Base-by-base conservation (phyloP, 1,284 basidiomycete species). In the Cryptococcus sp. region DNA sequence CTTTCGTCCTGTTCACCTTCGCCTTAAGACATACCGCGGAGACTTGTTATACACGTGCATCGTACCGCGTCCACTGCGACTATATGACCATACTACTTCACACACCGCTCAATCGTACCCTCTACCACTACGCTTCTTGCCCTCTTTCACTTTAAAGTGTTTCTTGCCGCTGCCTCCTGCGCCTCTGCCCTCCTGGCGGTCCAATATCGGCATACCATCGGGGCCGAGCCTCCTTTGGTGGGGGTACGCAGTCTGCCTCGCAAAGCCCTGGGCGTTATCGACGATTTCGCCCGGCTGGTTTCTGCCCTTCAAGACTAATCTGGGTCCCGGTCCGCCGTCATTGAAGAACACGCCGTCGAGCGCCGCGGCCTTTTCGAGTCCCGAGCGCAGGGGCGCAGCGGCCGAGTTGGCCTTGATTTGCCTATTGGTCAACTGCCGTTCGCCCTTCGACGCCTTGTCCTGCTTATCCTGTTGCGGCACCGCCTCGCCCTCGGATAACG, bases 271-370 rank as follows among this genome's bases (percentile, higher is more conserved):
- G 13, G 81, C 81, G 47, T 66, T 62, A 46, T 65, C 59, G 46
- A 68, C 69, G 31, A 51, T 53, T n/a, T 67, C 61, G n/a, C 56
- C 51, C 22, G 50, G 53, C 35, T 64, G 56, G 59, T 53, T 80
- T 76, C 27, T 84, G n/a, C 87, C 87, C 67, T 86, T 84, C 17
- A 88, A 78, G 60, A 88, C 86, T 0, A 89, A 85, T 50, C 85
- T 81, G 3, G 86, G 73, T 1, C 86, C 82, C 31, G 87, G 73
- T 42, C 76, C 77, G 1, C 78, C 79, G 25, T 82, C 82, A 49
- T 84, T 83, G 71, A 98, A 98, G 80, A 98, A 99, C 1, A 87
- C 86, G 47, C 84, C 82, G 71, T 99, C 95, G 17, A 99, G 69
- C 3, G 84, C 85, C n/a, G 78, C 80, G 0, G 88, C 85, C 73